Conservation (phyloP, 2,329 filamentous ascomycete species). For the Aspergillus jensenii region DNA sequence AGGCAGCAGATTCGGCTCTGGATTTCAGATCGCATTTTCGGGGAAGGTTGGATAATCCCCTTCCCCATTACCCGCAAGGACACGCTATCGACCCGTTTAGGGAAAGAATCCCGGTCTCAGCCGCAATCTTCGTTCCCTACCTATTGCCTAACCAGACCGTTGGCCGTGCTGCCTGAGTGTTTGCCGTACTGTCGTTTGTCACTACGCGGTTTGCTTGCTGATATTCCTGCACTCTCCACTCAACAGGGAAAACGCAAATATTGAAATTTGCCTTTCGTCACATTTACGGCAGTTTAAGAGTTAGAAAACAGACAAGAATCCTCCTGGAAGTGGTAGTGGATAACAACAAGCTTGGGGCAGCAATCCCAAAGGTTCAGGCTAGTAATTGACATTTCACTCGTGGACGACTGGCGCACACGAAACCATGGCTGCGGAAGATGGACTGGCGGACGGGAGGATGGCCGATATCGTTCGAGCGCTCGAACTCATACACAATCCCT, state of each 20-base stretch:
- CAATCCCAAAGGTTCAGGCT: slow-evolving; percentile 9
- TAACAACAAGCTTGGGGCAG: slow-evolving; percentile 15
- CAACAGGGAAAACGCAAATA: background rate
- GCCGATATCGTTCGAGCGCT: slow-evolving; percentile 74
- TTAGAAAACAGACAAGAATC: background rate
- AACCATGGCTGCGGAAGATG: slow-evolving; percentile 36
- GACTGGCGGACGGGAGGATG: slow-evolving; percentile 38
- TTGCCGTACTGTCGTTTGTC: slow-evolving; percentile 5
- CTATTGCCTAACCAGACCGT: slow-evolving; percentile 7
- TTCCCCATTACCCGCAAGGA: background rate
- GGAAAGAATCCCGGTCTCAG: background rate
- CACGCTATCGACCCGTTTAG: background rate
- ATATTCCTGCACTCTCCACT: background rate
- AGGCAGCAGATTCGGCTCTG: background rate
- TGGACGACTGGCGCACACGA: background rate
- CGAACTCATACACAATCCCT: slow-evolving; percentile 79
- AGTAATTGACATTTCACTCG: background rate
- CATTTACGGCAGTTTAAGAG: background rate
- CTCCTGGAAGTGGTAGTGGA: slow-evolving; percentile 10
- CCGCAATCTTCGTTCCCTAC: slow-evolving; percentile 7
- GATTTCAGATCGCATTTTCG: background rate
- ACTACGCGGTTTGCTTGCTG: slow-evolving; percentile 3
- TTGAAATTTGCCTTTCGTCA: background rate
- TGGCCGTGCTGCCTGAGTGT: slow-evolving; percentile 7
- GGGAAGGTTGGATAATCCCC: slow-evolving; percentile 7